Evolutionary conservation across 1,284 basidiomycete genomes (phyloP).

Genomic region (Apiotrichum akiyoshidainum): DNA sequence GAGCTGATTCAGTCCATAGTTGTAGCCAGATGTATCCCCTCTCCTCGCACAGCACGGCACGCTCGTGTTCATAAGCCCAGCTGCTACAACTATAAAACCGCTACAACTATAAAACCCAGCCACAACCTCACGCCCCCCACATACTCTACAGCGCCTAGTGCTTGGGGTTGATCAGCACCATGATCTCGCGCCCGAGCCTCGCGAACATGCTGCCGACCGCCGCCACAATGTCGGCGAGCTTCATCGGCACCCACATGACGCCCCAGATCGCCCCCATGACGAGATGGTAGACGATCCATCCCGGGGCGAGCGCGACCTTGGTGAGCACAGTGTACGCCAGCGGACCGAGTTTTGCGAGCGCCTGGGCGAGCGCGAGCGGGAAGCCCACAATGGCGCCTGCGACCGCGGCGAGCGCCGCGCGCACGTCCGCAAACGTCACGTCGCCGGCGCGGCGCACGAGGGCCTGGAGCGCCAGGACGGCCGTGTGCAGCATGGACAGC

Average conservation of each 20-base stretch:
- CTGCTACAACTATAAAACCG: no score
- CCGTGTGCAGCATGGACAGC: not conserved
- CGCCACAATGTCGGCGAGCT: not conserved
- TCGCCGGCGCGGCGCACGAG: not conserved
- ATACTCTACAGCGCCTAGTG: not conserved
- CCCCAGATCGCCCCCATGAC: not conserved
- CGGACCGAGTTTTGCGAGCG: no score
- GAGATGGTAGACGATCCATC: not conserved
- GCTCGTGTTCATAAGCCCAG: no score
- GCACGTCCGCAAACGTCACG: conserved; percentile 2
- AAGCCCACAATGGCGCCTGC: no score
- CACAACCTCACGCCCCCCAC: no score
- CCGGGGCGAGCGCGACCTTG: not conserved
- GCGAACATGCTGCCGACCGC: not conserved
- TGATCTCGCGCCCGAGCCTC: conserved; percentile 4
- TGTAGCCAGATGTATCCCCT: no score
- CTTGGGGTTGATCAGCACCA: conserved; percentile 11
- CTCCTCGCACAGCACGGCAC: no score
- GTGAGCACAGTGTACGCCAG: no score
- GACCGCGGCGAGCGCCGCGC: not conserved
- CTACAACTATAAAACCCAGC: no score
- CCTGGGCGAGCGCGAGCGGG: no score
- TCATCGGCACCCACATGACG: not conserved
- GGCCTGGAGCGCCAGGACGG: not conserved
- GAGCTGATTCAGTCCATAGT: no score